These are phyloP conservation scores for Entomortierella chlamydospora DNA, from an alignment of 192 early-diverging fungal species.

Conservation along the genomic window DNA sequence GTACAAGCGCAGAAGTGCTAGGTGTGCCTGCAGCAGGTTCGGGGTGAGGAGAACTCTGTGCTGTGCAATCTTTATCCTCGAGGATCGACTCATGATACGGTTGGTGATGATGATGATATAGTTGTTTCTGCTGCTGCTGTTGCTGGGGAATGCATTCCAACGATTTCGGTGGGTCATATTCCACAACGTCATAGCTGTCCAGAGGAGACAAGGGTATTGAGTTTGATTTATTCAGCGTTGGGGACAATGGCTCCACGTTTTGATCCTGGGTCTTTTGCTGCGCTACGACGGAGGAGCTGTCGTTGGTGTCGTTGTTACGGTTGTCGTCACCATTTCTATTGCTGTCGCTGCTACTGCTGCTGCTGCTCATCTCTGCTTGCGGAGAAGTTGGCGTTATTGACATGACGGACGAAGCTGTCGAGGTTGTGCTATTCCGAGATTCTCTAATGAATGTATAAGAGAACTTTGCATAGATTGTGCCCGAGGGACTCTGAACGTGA, in stretches of 20 bases:
- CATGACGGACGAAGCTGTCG: background rate
- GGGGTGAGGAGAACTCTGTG: background rate
- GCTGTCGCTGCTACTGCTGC: background rate
- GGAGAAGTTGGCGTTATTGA: slow-evolving; percentile 1
- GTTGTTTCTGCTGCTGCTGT: too few relatives aligned
- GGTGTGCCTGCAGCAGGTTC: background rate
- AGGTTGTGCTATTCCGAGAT: background rate
- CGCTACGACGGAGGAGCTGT: background rate
- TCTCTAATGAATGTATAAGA: slow-evolving; percentile 32
- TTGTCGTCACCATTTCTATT: background rate
- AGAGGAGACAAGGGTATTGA: background rate
- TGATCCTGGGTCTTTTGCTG: background rate
- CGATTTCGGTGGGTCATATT: background rate
- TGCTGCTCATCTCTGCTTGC: background rate
- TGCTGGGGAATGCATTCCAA: too few relatives aligned
- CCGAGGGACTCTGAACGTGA: slow-evolving; percentile 22
- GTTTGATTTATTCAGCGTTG: background rate
- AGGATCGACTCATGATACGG: too few relatives aligned
- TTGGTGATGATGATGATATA: too few relatives aligned
- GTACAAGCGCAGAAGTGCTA: background rate
- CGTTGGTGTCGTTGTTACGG: background rate
- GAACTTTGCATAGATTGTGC: slow-evolving; percentile 24
- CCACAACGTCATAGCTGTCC: slow-evolving; percentile 17
- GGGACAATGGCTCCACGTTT: background rate
- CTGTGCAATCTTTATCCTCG: too few relatives aligned